A percentile compares a stretch with the other conserved stretches of the same genome.
These are phyloP conservation scores for Botrytis squamosa DNA, from an alignment of 2,329 filamentous ascomycete genomes.

Conservation along the genomic window DNA sequence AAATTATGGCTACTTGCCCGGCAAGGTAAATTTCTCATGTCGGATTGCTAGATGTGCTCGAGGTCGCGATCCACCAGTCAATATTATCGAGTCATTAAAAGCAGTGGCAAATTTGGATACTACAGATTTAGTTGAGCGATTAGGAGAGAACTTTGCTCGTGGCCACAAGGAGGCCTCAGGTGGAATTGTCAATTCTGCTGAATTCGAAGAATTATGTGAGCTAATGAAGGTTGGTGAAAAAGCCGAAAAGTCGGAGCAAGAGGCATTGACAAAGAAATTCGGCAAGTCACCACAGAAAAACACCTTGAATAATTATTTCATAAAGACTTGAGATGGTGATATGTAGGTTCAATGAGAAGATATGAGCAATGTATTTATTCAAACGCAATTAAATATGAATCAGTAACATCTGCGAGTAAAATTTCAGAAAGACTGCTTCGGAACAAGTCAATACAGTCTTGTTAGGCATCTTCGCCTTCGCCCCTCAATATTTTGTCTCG, in stretches of 20 bases:
- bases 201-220: constrained; percentile 64
- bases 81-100: constrained; percentile 60
- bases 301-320: constrained; percentile 56
- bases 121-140: constrained; percentile 44
- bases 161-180: constrained; percentile 68
- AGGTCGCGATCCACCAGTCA: constrained; percentile 53
- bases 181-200: constrained; percentile 57
- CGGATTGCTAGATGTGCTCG: constrained; percentile 58
- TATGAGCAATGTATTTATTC: neutral
- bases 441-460: neutral
- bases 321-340: constrained; percentile 37
- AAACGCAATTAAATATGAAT: neutral
- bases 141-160: constrained; percentile 63
- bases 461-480: neutral
- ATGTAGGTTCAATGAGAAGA: neutral
- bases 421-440: neutral
- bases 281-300: constrained; percentile 48
- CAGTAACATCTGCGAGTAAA: neutral
- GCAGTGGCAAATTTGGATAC: constrained; percentile 48
- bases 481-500: neutral
- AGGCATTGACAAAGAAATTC: constrained; percentile 41
- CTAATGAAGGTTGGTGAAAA: constrained; percentile 60
- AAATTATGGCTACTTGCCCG: constrained; percentile 63
- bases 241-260: constrained; percentile 39
- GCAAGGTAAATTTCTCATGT: constrained; percentile 66